Conservation (phyloP, 352 stramenopile genomes). For the Globisporangium perplexum region DNA sequence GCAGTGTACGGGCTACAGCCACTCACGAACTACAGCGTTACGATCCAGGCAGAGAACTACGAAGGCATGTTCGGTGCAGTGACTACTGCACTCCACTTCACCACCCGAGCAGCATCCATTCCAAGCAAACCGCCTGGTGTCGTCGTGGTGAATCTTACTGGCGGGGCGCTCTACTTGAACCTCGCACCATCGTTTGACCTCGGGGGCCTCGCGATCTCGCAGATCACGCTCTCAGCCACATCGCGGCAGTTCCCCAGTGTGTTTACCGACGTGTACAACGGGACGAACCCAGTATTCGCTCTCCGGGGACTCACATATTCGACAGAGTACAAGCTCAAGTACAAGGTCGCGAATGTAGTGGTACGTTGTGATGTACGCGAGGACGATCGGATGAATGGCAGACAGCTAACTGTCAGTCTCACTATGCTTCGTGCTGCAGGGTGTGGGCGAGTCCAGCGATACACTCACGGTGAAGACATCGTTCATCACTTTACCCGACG, state of each 20-base stretch:
- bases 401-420: background rate
- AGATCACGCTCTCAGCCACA: slow-evolving; percentile 21
- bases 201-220: slow-evolving; percentile 24
- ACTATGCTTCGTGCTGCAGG: slow-evolving; percentile 11
- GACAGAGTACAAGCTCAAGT: slow-evolving; percentile 43
- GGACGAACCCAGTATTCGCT: slow-evolving; percentile 13
- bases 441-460: slow-evolving; percentile 43
- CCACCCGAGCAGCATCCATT: slow-evolving; percentile 24
- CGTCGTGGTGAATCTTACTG: slow-evolving; percentile 21
- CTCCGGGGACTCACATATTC: slow-evolving; percentile 27
- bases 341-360: slow-evolving; percentile 25
- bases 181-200: slow-evolving; percentile 29
- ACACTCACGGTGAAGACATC: slow-evolving; percentile 21
- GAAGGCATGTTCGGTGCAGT: slow-evolving; percentile 21
- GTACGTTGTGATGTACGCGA: background rate
- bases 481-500: slow-evolving; percentile 36
- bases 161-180: slow-evolving; percentile 34
- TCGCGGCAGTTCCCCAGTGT: slow-evolving; percentile 30
- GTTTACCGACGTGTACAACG: slow-evolving; percentile 38
- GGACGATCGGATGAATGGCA: too few relatives aligned
- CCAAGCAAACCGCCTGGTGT: slow-evolving; percentile 29
- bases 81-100: slow-evolving; percentile 16
- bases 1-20: slow-evolving; percentile 24
- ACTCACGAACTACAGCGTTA: slow-evolving; percentile 25
- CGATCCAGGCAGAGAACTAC: slow-evolving; percentile 27